Evolutionary conservation across 2,329 filamentous ascomycete genomes (phyloP).

Genomic region (Hymenoscyphus repandus): DNA sequence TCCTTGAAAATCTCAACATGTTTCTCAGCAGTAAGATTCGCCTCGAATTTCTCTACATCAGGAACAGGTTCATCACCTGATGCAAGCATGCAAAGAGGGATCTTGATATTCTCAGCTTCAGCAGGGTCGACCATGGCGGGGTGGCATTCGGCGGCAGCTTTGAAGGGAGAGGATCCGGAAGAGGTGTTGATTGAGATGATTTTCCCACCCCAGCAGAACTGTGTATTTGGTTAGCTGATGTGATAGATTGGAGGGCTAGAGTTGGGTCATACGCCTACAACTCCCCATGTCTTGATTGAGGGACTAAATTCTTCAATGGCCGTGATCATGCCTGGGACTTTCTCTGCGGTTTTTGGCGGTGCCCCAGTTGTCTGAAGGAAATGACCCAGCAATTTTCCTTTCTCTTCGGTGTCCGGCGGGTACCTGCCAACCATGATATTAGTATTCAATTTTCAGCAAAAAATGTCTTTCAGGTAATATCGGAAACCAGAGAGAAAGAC

Average conservation of each 20-base stretch:
- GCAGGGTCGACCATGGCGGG: constrained; percentile 59
- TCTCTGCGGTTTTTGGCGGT: constrained; percentile 35
- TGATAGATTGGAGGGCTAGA: neutral
- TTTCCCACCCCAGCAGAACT: constrained; percentile 33
- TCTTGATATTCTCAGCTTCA: constrained; percentile 54
- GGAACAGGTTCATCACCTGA: constrained; percentile 56
- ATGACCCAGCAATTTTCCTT: constrained; percentile 50
- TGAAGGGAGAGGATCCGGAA: constrained; percentile 39
- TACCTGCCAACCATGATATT: constrained; percentile 33
- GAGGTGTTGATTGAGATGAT: constrained; percentile 24
- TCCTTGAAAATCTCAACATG: constrained; percentile 44
- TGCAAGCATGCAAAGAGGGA: constrained; percentile 59
- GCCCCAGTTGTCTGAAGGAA: constrained; percentile 45
- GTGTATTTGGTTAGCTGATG: neutral
- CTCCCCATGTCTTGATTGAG: constrained; percentile 42
- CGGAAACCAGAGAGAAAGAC: too few relatives aligned
- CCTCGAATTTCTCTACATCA: constrained; percentile 39
- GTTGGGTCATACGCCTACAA: constrained; percentile 20
- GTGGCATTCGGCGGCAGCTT: constrained; percentile 46
- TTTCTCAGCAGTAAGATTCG: constrained; percentile 38
- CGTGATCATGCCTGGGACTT: constrained; percentile 45
- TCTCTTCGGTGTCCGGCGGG: constrained; percentile 57
- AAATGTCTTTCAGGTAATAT: neutral
- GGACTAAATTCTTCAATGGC: constrained; percentile 47
- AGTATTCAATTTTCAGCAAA: neutral